Base-by-base conservation (phyloP, 331 rosid species). In the Pyracantha coccinea region DNA sequence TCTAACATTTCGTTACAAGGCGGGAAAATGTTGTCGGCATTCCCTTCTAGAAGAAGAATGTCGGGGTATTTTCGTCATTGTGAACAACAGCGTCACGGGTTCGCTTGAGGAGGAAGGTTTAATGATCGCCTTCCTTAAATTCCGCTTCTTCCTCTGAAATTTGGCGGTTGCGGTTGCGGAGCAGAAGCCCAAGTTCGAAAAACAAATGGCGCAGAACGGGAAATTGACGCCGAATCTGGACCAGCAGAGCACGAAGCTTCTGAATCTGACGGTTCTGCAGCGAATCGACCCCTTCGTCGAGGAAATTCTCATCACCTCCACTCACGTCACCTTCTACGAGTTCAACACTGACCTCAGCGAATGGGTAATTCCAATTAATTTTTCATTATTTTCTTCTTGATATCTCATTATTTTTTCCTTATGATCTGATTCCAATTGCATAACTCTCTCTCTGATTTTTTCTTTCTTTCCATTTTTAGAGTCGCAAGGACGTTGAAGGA, bases 401-500 rank as follows among this genome's bases (percentile, higher is more conserved):
- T 15, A 35, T 47, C 54, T 47, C 54, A 5, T 47, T 47, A 2
- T 60, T 6, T 25, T 54, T 7, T 28, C 45, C 45, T 38, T 0
- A 38, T 10, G 6, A 50, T 28, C 21, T 69, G 32, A 19, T 35
- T 80, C 33, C 76, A 41, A 31, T 63, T 63, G 41, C 24, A 20
- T 65, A 14, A 9, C 41, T 16, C 4, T 11, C 7, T 12, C 1
- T 52, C 7, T 52, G 10, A 38, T 38, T 38, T 35, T 38, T 2
- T 38, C 2, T 13, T 38, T 38, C 45, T 10, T 21, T 7, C 25
- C 33, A 33, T 70, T 77, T 68, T 75, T 62, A 92, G 97, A 94
- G 98, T 83, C 98, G 98, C 64, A 94, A 90, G 82, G 95, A 94
- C 85, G 98, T 94, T 31, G 98, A 91, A 85, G 98, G 98, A 84